Base-by-base conservation (phyloP, 1,284 basidiomycete species). In the Wallemia hederae region DNA sequence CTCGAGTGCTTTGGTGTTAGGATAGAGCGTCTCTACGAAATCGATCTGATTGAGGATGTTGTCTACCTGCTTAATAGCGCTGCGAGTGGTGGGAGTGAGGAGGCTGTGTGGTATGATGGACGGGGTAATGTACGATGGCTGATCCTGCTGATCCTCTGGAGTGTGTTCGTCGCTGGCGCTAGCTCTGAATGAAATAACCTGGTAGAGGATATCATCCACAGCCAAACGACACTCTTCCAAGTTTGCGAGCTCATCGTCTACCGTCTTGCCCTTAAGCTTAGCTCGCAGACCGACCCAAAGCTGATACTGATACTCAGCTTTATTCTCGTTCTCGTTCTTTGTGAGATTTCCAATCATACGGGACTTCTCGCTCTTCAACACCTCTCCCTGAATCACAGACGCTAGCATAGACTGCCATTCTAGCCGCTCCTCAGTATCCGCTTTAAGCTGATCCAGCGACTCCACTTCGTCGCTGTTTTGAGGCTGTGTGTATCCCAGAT, bases 361-460 rank as follows among this genome's bases (percentile, higher is more conserved):
- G 24, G 83, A 84, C 71, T 88, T 92, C 72, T 96, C 91, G 1
- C 85, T 83, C 68, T 83, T 86, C 62, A 97, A 77, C 3, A 97
- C 89, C 67, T 96, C 89, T 17, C 91, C 90, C 34, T 81, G 80
- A 28, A 97, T 76, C 24, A 96, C 90, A 34, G 88, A 91, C 9
- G 85, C 80, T 39, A 96, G 78, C 81, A 94, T 85, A 34, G 83
- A 83, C 70, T 91, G 87, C 90, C 90, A 96, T 70, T 91, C 89
- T 58, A 91, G 73, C 27, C 90, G 77, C 66, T 89, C 85, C 63
- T 33, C 63, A 63, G 49, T 61, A 59, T 1, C 63, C 56, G 19
- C 62, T 59, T 62, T 61, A 63, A 17, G 39, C 61, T 55, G 58
- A 27, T 33, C 27, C 19, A 57, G 58, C 14, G 29, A 7, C 17